Evolutionary conservation across 495 filamentous ascomycete species (phyloP).

Genomic region (Rhypophila decipiens): DNA sequence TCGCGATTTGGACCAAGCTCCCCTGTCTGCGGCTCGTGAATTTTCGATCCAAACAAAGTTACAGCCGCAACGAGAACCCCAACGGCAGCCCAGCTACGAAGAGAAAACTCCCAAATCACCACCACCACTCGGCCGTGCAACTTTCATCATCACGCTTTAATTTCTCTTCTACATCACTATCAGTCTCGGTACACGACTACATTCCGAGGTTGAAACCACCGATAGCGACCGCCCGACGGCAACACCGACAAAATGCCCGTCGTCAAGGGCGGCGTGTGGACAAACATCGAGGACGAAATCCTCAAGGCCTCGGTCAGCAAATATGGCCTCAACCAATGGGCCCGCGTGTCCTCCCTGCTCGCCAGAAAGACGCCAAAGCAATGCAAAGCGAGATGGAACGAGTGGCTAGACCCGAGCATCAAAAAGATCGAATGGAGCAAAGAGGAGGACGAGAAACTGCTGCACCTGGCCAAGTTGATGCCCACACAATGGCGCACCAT

Average conservation of each 20-base stretch:
- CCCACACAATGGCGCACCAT: constrained; percentile 99
- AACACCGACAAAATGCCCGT: constrained; percentile 67
- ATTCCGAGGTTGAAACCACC: not conserved
- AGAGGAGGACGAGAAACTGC: constrained; percentile 95
- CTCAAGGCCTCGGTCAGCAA: constrained; percentile 94
- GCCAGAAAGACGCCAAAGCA: constrained; percentile 98
- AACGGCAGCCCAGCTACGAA: too few species aligned
- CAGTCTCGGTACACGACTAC: not conserved
- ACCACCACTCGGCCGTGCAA: too few species aligned
- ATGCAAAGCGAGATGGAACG: constrained; percentile 96
- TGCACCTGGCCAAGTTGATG: constrained; percentile 97
- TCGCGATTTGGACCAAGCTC: too few species aligned
- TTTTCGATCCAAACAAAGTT: too few species aligned
- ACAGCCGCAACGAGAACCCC: too few species aligned
- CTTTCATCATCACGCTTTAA: too few species aligned
- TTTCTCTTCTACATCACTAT: too few species aligned
- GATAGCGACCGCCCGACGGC: not conserved
- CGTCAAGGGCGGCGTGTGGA: constrained; percentile 97
- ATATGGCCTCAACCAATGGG: constrained; percentile 98
- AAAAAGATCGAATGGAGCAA: constrained; percentile 98
- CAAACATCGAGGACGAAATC: constrained; percentile 77
- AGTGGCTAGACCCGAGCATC: constrained; percentile 97
- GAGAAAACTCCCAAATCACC: too few species aligned
- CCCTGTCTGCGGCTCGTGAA: too few species aligned
- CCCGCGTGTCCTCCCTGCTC: constrained; percentile 92